Evolutionary conservation across 2,329 filamentous ascomycete genomes (phyloP).

Genomic region (Rhynchosporium agropyri): DNA sequence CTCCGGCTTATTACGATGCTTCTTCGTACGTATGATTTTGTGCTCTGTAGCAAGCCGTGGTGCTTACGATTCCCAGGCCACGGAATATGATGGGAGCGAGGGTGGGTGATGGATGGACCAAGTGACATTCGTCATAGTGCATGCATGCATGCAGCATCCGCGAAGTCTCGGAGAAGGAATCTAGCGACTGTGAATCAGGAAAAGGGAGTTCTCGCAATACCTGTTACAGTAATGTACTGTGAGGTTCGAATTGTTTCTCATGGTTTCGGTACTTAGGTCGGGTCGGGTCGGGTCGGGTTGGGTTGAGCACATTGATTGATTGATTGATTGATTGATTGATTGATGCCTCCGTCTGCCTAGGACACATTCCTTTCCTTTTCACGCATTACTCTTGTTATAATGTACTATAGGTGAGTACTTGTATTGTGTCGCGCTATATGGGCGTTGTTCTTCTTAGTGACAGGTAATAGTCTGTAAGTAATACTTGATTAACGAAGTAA

Average conservation of each 20-base stretch:
- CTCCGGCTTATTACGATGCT: conserved; percentile 5
- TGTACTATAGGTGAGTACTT: too few species aligned
- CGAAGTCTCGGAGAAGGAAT: background rate
- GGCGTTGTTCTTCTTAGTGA: too few species aligned
- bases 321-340: conserved; percentile 1
- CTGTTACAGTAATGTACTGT: too few species aligned
- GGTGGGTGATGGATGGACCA: background rate
- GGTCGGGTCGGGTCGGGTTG: too few species aligned
- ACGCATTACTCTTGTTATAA: too few species aligned
- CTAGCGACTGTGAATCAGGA: conserved; percentile 3
- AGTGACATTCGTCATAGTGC: conserved; percentile 12
- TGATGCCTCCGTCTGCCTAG: background rate
- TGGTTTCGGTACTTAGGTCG: background rate
- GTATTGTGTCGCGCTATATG: too few species aligned
- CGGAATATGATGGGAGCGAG: too few species aligned
- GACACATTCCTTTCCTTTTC: too few species aligned
- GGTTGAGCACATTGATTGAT: background rate
- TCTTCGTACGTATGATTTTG: conserved; percentile 1
- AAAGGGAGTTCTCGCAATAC: background rate
- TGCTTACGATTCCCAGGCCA: too few species aligned
- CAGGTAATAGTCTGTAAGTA: too few species aligned
- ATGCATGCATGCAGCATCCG: background rate
- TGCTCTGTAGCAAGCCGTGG: too few species aligned
- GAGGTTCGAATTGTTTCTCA: background rate
- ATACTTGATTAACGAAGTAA: background rate